Evolutionary conservation across 805 yeast genomes (phyloP), one percentile per base, ranked within the genome.

Genomic region (Metschnikowia bowlesiae): DNA sequence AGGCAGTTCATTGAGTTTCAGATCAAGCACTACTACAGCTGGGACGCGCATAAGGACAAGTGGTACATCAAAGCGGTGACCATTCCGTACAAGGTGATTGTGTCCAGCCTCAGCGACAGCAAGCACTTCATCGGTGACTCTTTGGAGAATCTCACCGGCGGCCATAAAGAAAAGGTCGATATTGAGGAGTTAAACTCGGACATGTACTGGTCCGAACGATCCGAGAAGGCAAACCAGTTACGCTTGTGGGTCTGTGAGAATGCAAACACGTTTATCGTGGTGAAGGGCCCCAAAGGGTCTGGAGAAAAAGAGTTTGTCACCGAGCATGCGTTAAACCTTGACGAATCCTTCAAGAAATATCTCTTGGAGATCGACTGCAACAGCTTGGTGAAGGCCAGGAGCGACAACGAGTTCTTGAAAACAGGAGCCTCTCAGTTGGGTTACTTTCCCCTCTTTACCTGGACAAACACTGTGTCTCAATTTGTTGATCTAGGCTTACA

Each of bases 251-350:
- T 94, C 6, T 83, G 82, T 51, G 99, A 94, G 65, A 91, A 90
- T 54, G 83, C 84, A n/a, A 85, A 87, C 64, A 89, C 97, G 1
- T 94, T 90, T 63, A 90, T 92, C 28, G 82, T 94, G 3, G 83
- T 94, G 2, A 81, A 84, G 54, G 99, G 99, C 10, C 98, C 99
- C 5, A 79, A 89, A 56, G 99, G 99, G 5, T 83, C 96, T n/a
- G 99, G 98, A 22, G 92, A 94, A 60, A 79, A 83, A 52, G 92
- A 84, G 52, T 70, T 89, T 52, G 90, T 92, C 4, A 68, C 85
- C 62, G 82, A 82, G 40, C 82, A 84, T 60, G 83, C 86, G 1
- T 71, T 89, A 41, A 69, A 74, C 44, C 81, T 75, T 30, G 79
- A 90, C 46, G 73, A 75, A 1, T 49, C 58, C 3, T 57, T 67